Conservation (phyloP, 2,329 filamentous ascomycete species). For the Colletotrichum eremochloae region DNA sequence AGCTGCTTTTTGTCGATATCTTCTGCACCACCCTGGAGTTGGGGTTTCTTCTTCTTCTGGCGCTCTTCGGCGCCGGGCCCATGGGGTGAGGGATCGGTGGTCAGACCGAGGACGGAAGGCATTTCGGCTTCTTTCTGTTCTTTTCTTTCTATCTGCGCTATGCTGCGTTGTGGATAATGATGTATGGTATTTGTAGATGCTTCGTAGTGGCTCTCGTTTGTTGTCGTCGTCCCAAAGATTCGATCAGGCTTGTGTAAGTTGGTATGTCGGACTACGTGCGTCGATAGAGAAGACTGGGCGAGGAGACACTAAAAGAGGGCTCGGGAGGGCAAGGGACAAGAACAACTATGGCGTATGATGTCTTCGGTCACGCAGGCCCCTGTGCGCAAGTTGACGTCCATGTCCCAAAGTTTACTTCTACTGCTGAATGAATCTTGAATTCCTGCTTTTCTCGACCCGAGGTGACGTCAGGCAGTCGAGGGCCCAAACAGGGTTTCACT, state of each 20-base stretch:
- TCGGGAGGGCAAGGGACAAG: neutral
- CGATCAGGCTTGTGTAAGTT: neutral
- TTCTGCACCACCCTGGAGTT: slow-evolving; percentile 13
- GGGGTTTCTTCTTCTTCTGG: slow-evolving; percentile 40
- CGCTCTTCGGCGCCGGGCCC: slow-evolving; percentile 35
- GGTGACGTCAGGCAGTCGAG: slow-evolving; percentile 31
- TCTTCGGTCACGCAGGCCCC: slow-evolving; percentile 37
- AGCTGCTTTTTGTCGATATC: slow-evolving; percentile 35
- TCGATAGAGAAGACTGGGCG: neutral
- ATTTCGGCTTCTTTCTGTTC: slow-evolving; percentile 39
- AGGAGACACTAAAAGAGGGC: slow-evolving; percentile 2
- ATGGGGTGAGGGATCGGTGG: slow-evolving; percentile 47
- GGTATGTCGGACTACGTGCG: neutral
- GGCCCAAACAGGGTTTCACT: slow-evolving; percentile 26
- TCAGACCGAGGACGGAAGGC: slow-evolving; percentile 52
- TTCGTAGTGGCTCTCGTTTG: neutral
- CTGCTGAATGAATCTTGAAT: slow-evolving; percentile 32
- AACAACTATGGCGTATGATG: slow-evolving; percentile 32
- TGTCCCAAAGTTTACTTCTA: slow-evolving; percentile 20
- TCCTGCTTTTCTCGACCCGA: slow-evolving; percentile 28
- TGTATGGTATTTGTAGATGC: neutral
- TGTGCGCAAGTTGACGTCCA: slow-evolving; percentile 39
- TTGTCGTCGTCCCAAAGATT: neutral
- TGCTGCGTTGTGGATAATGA: neutral
- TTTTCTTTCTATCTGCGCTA: neutral